A percentile compares a stretch with the other conserved stretches of the same genome.
These are phyloP conservation scores for Oxalis stricta DNA, from an alignment of 441 rosid species.

Conservation along the genomic window DNA sequence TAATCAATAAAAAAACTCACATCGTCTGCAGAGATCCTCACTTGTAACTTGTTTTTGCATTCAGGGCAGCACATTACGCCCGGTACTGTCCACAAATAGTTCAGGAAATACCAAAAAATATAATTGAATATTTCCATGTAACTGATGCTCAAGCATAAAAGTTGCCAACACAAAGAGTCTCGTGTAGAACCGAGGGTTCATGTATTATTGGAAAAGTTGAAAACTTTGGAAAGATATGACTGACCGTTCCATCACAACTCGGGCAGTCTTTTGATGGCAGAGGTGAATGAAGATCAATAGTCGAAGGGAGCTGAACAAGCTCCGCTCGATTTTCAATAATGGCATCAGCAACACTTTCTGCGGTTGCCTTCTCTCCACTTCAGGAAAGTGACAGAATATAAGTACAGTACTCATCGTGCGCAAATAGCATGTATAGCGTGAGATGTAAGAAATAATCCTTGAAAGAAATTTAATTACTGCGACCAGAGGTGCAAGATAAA, in stretches of 20 bases:
- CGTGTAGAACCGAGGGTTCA: no score
- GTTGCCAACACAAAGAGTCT: no score
- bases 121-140: conserved; percentile 1
- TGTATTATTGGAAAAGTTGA: no score
- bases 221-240: conserved; percentile 12
- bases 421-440: background rate
- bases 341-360: conserved; percentile 71
- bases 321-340: conserved; percentile 72
- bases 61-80: conserved; percentile 88
- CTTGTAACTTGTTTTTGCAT: conserved; percentile 76
- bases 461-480: no score
- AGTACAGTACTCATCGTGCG: conserved; percentile 9
- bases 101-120: conserved; percentile 8
- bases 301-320: conserved; percentile 65
- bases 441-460: no score
- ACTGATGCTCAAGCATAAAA: background rate
- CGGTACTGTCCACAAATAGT: conserved; percentile 25
- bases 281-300: conserved; percentile 45
- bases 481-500: no score
- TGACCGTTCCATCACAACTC: conserved; percentile 85
- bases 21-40: conserved; percentile 88
- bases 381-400: no score
- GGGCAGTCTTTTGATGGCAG: conserved; percentile 83
- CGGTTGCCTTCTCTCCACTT: conserved; percentile 89
- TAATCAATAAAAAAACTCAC: conserved; percentile 29